Evolutionary conservation across 2,329 filamentous ascomycete species (phyloP), one percentile per base, ranked within the genome.

Genomic region (Diaporthe capsici): DNA sequence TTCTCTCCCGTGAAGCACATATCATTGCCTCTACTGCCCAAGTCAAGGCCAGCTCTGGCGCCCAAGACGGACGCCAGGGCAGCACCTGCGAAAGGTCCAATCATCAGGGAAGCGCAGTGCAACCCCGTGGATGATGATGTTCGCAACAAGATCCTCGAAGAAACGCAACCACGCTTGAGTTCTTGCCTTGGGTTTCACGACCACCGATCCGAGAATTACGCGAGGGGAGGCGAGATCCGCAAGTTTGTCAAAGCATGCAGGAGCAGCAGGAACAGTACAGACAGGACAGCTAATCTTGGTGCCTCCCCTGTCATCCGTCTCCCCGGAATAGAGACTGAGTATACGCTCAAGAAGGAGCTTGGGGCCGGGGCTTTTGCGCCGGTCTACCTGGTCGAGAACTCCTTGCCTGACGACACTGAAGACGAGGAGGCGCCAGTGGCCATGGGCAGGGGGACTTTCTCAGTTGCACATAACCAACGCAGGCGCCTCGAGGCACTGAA

Each of bases 361-460:
- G 97, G 97, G 1, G 94, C 95, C 39, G 97, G 97, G 12, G 97
- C 97, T 0, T 99, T 97, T 84, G 97, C 96, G 0, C 96, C 97
- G 0, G 97, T 99, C 3, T 99, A 98, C 82, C 90, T 99, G 0
- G 93, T 96, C 10, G 95, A 98, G 81, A 93, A 93, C 79, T 89
- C 91, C n/a, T 85, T 86, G 0, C 87, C 89, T 4, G 87, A 87
- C 44, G 81, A 84, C 44, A 84, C 86, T 25, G 86, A 90, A 22
- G 87, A 90, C 44, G 85, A 86, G 60, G 82, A 81, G 71, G 82
- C 79, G 72, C 83, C 81, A 51, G 86, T 84, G 5, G 86, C 87
- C 74, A 91, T 94, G 89, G 91, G 92, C 74, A 92, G 91, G 80
- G 89, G 92, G 42, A 84, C 88, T 17, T 91, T 93, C 80, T 87